Percentiles rank a stretch among this genome's conserved stretches.
Conservation (phyloP, 768 basidiomycete genomes). For the Imleria badia region DNA sequence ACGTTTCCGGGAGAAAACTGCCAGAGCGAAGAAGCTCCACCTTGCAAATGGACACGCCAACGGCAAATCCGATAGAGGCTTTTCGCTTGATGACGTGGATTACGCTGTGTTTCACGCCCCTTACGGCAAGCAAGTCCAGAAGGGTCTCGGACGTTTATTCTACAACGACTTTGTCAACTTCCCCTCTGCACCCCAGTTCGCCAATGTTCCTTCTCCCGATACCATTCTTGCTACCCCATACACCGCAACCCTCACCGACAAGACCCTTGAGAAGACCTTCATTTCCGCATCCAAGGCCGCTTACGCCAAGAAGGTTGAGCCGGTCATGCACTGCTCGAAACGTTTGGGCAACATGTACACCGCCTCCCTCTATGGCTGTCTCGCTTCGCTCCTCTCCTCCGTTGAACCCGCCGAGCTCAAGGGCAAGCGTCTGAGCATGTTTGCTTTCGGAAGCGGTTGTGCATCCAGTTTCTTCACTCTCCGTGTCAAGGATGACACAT, state of each 20-base stretch:
- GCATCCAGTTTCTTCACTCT: conserved; percentile 94
- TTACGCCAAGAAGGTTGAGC: conserved; percentile 75
- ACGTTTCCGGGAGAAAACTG: conserved; percentile 79
- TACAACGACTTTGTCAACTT: conserved; percentile 90
- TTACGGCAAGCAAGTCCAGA: conserved; percentile 98
- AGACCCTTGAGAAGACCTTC: conserved; percentile 94
- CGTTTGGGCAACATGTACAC: conserved; percentile 99
- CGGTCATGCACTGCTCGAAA: conserved; percentile 82
- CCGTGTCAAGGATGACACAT: conserved; percentile 83
- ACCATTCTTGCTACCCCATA: conserved; percentile 63
- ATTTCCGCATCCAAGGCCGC: conserved; percentile 71
- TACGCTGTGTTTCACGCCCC: conserved; percentile 96
- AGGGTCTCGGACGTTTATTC: conserved; percentile 89
- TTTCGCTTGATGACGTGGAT: conserved; percentile 84
- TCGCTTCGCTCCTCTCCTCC: conserved; percentile 80
- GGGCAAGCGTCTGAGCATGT: conserved; percentile 88
- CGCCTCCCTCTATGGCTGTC: conserved; percentile 90
- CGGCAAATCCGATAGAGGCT: conserved; percentile 35
- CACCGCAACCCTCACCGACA: conserved; percentile 83
- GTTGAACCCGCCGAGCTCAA: conserved; percentile 67
- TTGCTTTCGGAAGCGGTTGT: conserved; percentile 95
- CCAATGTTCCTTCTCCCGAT: conserved; percentile 70
- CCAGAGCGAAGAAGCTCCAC: conserved; percentile 56
- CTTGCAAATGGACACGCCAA: conserved; percentile 37
- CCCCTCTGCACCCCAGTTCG: conserved; percentile 68